Conservation (phyloP, 108 stramenopile genomes). For the Nitzschia putrida region DNA sequence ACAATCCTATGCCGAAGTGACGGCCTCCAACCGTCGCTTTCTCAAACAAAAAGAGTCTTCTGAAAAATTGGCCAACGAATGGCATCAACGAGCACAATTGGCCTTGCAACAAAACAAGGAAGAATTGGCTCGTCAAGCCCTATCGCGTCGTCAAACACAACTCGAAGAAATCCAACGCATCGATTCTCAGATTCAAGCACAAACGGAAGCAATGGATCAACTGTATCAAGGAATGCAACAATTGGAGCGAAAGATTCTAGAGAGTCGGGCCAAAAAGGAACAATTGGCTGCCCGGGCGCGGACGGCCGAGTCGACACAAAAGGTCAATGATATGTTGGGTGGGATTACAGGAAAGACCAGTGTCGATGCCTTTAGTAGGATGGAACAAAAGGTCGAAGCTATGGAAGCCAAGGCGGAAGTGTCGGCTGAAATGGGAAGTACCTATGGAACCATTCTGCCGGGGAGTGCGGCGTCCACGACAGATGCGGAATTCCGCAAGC, state of each 20-base stretch:
- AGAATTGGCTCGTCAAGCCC: slow-evolving; percentile 90
- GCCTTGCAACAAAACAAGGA: slow-evolving; percentile 92
- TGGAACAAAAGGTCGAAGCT: slow-evolving; percentile 96
- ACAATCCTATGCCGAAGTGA: slow-evolving; percentile 96
- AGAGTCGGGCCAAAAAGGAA: slow-evolving; percentile 93
- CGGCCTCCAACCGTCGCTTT: slow-evolving; percentile 92
- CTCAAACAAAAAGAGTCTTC: slow-evolving; percentile 89
- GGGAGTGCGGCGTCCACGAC: slow-evolving; percentile 67
- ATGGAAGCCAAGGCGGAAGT: slow-evolving; percentile 93
- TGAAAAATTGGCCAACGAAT: slow-evolving; percentile 82
- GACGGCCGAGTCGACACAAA: slow-evolving; percentile 91
- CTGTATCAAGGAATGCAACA: slow-evolving; percentile 92
- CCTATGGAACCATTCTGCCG: slow-evolving; percentile 57
- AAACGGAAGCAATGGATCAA: slow-evolving; percentile 80
- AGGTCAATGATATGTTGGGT: slow-evolving; percentile 96
- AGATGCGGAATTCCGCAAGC: slow-evolving; percentile 85
- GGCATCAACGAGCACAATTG: slow-evolving; percentile 95
- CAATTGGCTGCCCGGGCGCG: slow-evolving; percentile 94
- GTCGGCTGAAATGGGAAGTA: slow-evolving; percentile 85
- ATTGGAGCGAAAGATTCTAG: slow-evolving; percentile 90
- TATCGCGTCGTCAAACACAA: slow-evolving; percentile 87
- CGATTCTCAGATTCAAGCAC: slow-evolving; percentile 78
- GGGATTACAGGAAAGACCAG: slow-evolving; percentile 84
- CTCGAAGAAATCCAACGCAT: slow-evolving; percentile 64
- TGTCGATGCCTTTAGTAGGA: slow-evolving; percentile 94